phyloP scores from a whole-genome alignment of 2,329 filamentous ascomycete species.

The Aspergillus quadricinctus region DNA sequence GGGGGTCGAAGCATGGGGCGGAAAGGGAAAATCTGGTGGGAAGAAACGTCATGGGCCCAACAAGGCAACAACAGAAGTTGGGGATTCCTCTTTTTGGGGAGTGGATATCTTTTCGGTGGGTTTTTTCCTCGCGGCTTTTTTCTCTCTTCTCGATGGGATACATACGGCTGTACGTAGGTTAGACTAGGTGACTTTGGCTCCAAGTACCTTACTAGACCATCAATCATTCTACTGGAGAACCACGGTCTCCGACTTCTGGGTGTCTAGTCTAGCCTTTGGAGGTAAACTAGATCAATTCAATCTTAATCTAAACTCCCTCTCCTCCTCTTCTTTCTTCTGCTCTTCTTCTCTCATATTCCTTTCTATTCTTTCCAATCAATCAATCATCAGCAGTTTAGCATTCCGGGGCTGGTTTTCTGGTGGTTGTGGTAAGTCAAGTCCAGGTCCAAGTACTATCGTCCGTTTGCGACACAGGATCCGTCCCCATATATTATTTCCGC shows the following conservation, averaged over 20 bases:
- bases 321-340: slow-evolving; percentile 5
- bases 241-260: not conserved
- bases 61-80: slow-evolving; percentile 21
- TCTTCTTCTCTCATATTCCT: not conserved
- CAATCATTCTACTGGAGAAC: not conserved
- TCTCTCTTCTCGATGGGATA: not conserved
- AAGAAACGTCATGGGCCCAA: slow-evolving; percentile 22
- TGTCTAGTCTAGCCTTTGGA: not conserved
- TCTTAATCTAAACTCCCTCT: not conserved
- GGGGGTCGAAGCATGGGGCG: slow-evolving; percentile 2
- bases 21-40: slow-evolving; percentile 10
- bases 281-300: not conserved
- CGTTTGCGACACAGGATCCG: slow-evolving; percentile 1
- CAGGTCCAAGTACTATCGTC: not conserved
- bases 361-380: not conserved
- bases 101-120: not conserved
- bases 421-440: not conserved
- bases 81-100: slow-evolving; percentile 7
- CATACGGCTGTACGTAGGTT: not conserved
- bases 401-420: not conserved
- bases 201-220: not conserved
- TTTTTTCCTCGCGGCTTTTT: not conserved
- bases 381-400: not conserved
- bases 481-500: not conserved
- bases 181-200: not conserved